Conservation (phyloP, 176 grass and related monocot genomes). For the Aegilops umbellulata region DNA sequence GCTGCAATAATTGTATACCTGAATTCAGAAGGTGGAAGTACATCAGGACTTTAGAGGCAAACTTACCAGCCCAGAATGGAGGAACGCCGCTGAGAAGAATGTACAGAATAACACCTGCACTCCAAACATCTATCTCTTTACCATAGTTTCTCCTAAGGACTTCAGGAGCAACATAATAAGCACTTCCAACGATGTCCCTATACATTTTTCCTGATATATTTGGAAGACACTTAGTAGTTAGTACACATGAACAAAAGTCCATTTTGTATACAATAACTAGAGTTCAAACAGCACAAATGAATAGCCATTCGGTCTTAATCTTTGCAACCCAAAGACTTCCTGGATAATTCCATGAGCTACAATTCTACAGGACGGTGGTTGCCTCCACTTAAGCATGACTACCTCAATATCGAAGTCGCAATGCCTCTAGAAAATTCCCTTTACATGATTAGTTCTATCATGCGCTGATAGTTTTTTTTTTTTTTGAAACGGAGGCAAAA, state of each 20-base stretch:
- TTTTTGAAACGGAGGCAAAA: no score
- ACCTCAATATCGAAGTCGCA: neutral
- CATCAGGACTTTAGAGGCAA: constrained; percentile 5
- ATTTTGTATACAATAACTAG: neutral
- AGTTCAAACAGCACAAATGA: neutral
- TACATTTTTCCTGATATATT: constrained; percentile 81
- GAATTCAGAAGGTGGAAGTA: constrained; percentile 16
- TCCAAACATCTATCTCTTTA: constrained; percentile 96
- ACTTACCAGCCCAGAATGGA: constrained; percentile 96
- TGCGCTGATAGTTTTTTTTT: neutral
- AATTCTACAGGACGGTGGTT: neutral
- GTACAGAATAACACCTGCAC: constrained; percentile 93
- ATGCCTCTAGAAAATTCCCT: neutral
- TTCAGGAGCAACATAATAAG: constrained; percentile 96
- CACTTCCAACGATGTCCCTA: constrained; percentile 91
- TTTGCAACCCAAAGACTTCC: no score
- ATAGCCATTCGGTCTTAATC: neutral
- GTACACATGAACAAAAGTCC: neutral
- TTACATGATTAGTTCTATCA: neutral
- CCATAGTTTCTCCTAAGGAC: constrained; percentile 74
- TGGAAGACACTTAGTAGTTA: constrained; percentile 15
- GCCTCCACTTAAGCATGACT: neutral
- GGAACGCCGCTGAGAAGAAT: constrained; percentile 98
- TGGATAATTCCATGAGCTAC: neutral
- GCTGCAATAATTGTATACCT: constrained; percentile 24